Base-by-base conservation (phyloP, 2,329 filamentous ascomycete species). In the Triangularia setosa region DNA sequence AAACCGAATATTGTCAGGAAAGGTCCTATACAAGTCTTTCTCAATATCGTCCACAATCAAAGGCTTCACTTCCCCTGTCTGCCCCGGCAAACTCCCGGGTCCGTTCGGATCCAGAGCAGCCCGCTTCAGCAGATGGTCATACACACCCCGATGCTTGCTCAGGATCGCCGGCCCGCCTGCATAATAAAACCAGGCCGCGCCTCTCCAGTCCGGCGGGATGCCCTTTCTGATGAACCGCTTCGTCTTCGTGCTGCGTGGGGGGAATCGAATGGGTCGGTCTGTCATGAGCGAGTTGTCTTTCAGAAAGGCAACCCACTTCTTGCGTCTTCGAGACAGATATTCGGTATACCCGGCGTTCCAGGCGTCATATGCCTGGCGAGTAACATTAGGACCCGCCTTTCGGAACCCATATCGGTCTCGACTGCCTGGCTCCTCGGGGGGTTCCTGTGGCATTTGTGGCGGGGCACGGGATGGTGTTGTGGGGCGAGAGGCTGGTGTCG, bases 111-210 rank as follows among this genome's bases (percentile, higher is more conserved):
- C 67, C 33, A 73, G 62, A 18, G 68, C 68, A 6, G 73, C 73
- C 65, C 85, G 82, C 62, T 84, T 80, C 30, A 95, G 80, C 44
- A 96, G 79, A 60, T 87, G 83, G 60, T 87, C 84, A 74, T 97
- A 98, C 16, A 94, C 79, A 1, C 91, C 91, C 4, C 87, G 84
- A 70, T 96, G 86, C 72, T 91, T 89, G 60, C 87, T 85, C 65
- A 97, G 76, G 69, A 92, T 90, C 55, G 88, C 87, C 24, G 92
- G 92, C 1, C 94, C 94, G 21, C 92, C 92, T 11, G 93, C 92
- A 74, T 97, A 98, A 79, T 91, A 97, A 76, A 96, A 98, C 94
- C 94, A 98, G 55, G 94, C 94, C 5, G 91, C 90, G n/a, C 94
- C 94, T 72, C 94, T 87, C 87, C 93, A 96, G 69, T 97, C 92